Base-by-base conservation (phyloP, 805 yeast genomes). In the Metschnikowia colocasiae region DNA sequence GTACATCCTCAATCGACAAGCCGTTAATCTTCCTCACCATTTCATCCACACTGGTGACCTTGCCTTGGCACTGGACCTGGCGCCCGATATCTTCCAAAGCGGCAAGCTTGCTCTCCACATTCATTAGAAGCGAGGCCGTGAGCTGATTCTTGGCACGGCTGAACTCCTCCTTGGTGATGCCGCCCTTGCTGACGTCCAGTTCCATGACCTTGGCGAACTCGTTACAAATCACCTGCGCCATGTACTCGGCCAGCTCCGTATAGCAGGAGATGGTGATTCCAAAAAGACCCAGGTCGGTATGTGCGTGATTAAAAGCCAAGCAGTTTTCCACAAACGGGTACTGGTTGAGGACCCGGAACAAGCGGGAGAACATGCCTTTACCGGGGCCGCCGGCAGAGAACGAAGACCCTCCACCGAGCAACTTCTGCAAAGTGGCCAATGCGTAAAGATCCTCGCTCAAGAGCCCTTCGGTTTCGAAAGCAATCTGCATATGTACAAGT, bases 311-410 rank as follows among this genome's bases (percentile, higher is more conserved):
- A 70, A 91, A 90, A 6, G 95, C 80, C 58, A 82, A 74, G 64
- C 96, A 89, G 59, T 86, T 84, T 61, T 94, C 99, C 43, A 94
- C 82, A 63, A 85, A 91, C 33, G 95, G 95, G 62, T 86, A 87
- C 63, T 85, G 94, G 67, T 92, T 92, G 62, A 94, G 74, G 2
- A 94, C 96, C 57, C 90, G 81, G 71, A 90, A 94, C 20, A 95
- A 79, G 49, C 98, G 78, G 3, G 97, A 88, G 64, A 90, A 94
- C 98, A 94, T 91, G 3, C 99, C 99, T 67, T 94, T 94, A 45
- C 99, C 99, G 15, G 99, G 99, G 0, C 99, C 99, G 55, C 99
- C 99, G 8, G 99, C 98, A 16, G 95, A 84, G 62, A 94, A 94
- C 1, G 98, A 90, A 4, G 97, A 95, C 48, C 98, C 99, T 31